These are phyloP conservation scores for Ophiorrhiza pumila DNA, from an alignment of 257 asterid species.

Conservation along the genomic window DNA sequence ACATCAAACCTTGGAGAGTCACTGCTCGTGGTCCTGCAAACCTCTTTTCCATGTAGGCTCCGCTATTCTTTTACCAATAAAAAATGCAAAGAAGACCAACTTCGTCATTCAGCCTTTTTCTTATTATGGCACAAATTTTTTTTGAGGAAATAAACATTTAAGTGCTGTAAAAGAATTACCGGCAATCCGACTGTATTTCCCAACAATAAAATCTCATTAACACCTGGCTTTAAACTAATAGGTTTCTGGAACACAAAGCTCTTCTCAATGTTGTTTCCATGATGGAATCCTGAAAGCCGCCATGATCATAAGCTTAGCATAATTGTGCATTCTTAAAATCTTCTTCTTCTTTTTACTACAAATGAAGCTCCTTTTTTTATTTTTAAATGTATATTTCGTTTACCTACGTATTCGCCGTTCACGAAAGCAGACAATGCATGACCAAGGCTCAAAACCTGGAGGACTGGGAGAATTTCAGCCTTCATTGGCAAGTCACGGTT, in stretches of 20 bases:
- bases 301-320: background rate
- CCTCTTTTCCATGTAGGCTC: constrained; percentile 94
- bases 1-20: constrained; percentile 71
- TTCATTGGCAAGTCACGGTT: constrained; percentile 75
- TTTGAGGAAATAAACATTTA: too few relatives aligned
- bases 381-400: background rate
- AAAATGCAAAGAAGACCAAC: background rate
- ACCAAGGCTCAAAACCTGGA: constrained; percentile 78
- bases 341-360: too few relatives aligned
- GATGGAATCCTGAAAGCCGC: constrained; percentile 55
- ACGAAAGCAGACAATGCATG: constrained; percentile 76
- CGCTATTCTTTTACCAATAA: constrained; percentile 87
- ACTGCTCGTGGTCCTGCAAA: constrained; percentile 81
- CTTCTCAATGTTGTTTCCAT: constrained; percentile 84
- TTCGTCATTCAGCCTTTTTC: background rate
- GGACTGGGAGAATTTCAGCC: constrained; percentile 57
- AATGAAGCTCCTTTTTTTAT: background rate
- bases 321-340: background rate
- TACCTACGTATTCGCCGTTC: constrained; percentile 74
- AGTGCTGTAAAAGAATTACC: constrained; percentile 41
- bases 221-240: constrained; percentile 45
- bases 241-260: constrained; percentile 59
- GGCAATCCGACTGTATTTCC: constrained; percentile 79
- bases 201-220: constrained; percentile 56
- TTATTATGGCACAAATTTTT: too few relatives aligned